Base-by-base conservation (phyloP, 768 basidiomycete species). In the Agaricus blazei region DNA sequence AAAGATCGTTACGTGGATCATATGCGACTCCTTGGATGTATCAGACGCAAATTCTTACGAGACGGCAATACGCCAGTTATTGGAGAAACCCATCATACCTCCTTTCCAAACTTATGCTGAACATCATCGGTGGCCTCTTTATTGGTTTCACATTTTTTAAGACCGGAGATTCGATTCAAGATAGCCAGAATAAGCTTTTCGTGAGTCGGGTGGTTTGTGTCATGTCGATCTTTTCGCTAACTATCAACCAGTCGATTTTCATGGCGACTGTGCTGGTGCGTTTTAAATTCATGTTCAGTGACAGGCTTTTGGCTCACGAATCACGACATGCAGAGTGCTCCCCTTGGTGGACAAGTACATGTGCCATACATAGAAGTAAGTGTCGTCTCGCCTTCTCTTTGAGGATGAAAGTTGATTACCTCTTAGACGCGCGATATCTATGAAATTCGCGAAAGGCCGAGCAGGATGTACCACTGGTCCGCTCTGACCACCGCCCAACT, bases 111-210 rank as follows among this genome's bases (percentile, higher is more conserved):
- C 53, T 85, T 36, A 66, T 72, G 26, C 69, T 87, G 28, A 82
- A 84, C 55, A 77, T 80, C 47, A 68, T 75, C 11, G 73, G 73
- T 1, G 83, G 82, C 1, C 65, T 85, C 0, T 76, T 85, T 50
- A 83, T 83, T 29, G 76, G 78, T 14, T 87, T 87, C 61, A 82
- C 85, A 0, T 87, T 87, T 64, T 87, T 77, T 70, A 77, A 83
- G 57, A 69, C 79, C 1, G 77, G 80, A 34, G 60, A 80, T 52
- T 70, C 76, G 1, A 72, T 79, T 34, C 82, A 80, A 58, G 85
- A 78, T 37, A 78, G 73, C 1, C 85, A 87, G 61, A 81, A 85
- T 64, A 83, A 84, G 60, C 74, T 87, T 23, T 87, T 87, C 58
- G 83, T 85, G 59, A 46, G 81, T 71, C 36, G 48, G 59, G 43